Percentiles rank a stretch among this genome's conserved stretches.
Evolutionary conservation across 352 stramenopile species (phyloP).

Genomic region (Detonula confervacea): DNA sequence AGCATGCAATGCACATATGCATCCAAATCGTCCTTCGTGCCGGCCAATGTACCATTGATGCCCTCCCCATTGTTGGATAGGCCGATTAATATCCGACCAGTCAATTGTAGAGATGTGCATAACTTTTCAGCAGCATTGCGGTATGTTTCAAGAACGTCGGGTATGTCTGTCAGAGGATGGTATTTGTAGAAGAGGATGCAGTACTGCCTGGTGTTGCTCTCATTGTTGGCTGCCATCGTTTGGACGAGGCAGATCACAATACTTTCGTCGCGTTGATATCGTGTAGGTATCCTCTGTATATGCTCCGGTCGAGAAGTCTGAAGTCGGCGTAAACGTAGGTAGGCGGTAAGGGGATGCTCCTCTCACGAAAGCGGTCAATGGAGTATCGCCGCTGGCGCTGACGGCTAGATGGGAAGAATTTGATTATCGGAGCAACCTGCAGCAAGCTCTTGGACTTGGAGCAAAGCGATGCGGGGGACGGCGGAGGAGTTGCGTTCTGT

Average conservation of each 20-base stretch:
- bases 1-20: conserved; percentile 65
- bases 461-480: too few species aligned
- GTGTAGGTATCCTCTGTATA: too few species aligned
- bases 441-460: too few species aligned
- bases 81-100: conserved; percentile 75
- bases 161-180: conserved; percentile 61
- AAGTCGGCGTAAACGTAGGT: too few species aligned
- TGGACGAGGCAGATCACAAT: neutral
- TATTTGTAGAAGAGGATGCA: conserved; percentile 85
- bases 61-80: conserved; percentile 68
- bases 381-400: too few species aligned
- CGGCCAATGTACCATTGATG: conserved; percentile 80
- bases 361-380: too few species aligned
- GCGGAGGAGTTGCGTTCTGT: too few species aligned
- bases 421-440: too few species aligned
- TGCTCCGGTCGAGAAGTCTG: too few species aligned
- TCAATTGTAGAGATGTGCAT: conserved; percentile 63
- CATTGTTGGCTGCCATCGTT: conserved; percentile 5
- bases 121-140: conserved; percentile 58
- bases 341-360: too few species aligned
- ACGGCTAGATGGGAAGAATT: too few species aligned
- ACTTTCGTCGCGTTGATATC: too few species aligned
- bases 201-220: conserved; percentile 10
- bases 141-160: conserved; percentile 55
- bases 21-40: conserved; percentile 44